Base-by-base conservation (phyloP, 1,284 basidiomycete genomes). In the Schizophyllum commune region DNA sequence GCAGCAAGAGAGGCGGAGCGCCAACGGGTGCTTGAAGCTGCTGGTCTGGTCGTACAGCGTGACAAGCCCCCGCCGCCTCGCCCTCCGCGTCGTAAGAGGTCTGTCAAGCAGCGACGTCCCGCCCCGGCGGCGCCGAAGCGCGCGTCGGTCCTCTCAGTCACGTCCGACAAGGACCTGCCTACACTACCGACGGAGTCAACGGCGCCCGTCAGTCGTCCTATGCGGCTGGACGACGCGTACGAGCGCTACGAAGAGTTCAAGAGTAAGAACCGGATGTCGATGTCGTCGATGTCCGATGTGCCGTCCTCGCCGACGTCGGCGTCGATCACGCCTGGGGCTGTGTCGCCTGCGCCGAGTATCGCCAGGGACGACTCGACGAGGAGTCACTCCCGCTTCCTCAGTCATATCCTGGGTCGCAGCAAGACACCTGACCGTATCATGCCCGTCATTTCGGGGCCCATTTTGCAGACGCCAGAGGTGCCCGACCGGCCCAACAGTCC, bases 241-340 rank as follows among this genome's bases (percentile, higher is more conserved):
- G 92, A 94, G 62, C 82, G 92, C 19, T 97, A 95, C 70, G 91
- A 94, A 74, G 79, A 85, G 55, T 93, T 89, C 72, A 84, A 84
- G 66, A 81, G 85, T 61, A 70, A 66, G 61, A 85, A 83, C 64
- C 74, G 88, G 52, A 71, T 88, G 61, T 91, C 89, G 6, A 74
- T 83, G 34, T 76, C 82, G 5, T 89, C 84, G 15, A 70, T 82
- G 58, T 27, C 27, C 5, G 79, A 83, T 62, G 71, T 77, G 13
- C 70, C 74, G 39, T 71, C 64, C 1, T 75, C 78, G 8, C 63
- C 67, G 47, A 66, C 64, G 32, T 64, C 71, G 15, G 60, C 64
- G 39, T 61, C 64, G 39, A 63, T 66, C 1, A 70, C 73, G 32
- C 67, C 70, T 32, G 63, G 64, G 2, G 69, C 75, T 9, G 57